Conservation (phyloP, 306 rosid species). For the Cicer chorassanicum region DNA sequence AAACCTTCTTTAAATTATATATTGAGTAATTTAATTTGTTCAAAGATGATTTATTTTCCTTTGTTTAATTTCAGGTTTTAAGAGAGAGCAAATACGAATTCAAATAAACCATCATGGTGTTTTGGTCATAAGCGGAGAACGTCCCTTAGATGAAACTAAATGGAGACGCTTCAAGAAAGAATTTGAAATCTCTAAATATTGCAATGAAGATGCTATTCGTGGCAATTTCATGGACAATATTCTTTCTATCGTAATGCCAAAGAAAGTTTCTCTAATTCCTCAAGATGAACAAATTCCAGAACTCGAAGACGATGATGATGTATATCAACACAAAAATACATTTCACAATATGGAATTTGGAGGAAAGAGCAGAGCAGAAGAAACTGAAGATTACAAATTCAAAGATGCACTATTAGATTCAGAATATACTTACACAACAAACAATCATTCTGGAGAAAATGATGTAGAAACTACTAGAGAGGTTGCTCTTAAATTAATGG, state of each 20-base stretch:
- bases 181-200: slow-evolving; percentile 45
- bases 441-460: neutral
- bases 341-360: neutral
- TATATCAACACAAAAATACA: neutral
- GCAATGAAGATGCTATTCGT: slow-evolving; percentile 43
- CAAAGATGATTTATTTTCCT: too few species aligned
- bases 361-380: neutral
- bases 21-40: neutral
- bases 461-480: slow-evolving; percentile 45
- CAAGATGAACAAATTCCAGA: neutral
- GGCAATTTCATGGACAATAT: slow-evolving; percentile 45
- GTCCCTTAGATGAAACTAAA: slow-evolving; percentile 38
- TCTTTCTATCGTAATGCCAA: slow-evolving; percentile 53
- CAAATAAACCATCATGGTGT: slow-evolving; percentile 51
- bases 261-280: slow-evolving; percentile 5
- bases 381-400: neutral
- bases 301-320: slow-evolving; percentile 7
- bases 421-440: neutral
- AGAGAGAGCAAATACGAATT: slow-evolving; percentile 52
- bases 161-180: slow-evolving; percentile 57
- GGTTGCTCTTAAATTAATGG: slow-evolving; percentile 49
- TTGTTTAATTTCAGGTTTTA: slow-evolving; percentile 46
- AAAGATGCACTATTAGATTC: neutral
- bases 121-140: slow-evolving; percentile 51
- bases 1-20: neutral